These are phyloP conservation scores for Cenchrus fungigraminus DNA, from an alignment of 176 grass and related monocot species.

Conservation along the genomic window DNA sequence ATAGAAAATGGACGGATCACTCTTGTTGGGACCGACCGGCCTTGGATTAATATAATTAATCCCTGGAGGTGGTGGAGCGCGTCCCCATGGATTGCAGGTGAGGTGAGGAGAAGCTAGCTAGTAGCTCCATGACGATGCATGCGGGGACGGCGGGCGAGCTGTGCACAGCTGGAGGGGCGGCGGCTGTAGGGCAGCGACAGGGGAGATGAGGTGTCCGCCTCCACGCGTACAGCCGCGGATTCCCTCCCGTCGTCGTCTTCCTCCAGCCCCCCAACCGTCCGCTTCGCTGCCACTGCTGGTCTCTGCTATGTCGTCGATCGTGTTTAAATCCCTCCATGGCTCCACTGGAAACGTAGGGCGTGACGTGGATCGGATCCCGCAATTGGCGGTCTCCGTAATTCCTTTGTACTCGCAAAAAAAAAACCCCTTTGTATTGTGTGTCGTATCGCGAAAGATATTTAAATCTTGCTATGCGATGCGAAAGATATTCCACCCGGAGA, in stretches of 20 bases:
- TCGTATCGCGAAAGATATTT: too few relatives aligned
- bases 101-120: neutral
- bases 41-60: neutral
- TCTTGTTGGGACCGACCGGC: neutral
- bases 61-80: neutral
- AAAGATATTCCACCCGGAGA: too few relatives aligned
- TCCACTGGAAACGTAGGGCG: too few relatives aligned
- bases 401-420: too few relatives aligned
- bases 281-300: too few relatives aligned
- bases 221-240: neutral
- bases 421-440: too few relatives aligned
- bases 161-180: slow-evolving; percentile 40
- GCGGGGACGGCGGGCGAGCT: neutral
- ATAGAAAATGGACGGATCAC: neutral
- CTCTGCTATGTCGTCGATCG: too few relatives aligned
- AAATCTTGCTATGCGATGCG: too few relatives aligned
- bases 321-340: neutral
- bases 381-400: too few relatives aligned
- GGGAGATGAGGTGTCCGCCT: slow-evolving; percentile 7
- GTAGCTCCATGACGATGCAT: neutral
- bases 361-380: too few relatives aligned
- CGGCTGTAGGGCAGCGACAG: neutral
- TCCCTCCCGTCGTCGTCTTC: neutral
- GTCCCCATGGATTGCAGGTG: too few relatives aligned
- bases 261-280: neutral